A percentile compares a stretch with the other conserved stretches of the same genome.
phyloP scores from a whole-genome alignment of 2,329 filamentous ascomycete species.

The Penicillium hesseltinei region DNA sequence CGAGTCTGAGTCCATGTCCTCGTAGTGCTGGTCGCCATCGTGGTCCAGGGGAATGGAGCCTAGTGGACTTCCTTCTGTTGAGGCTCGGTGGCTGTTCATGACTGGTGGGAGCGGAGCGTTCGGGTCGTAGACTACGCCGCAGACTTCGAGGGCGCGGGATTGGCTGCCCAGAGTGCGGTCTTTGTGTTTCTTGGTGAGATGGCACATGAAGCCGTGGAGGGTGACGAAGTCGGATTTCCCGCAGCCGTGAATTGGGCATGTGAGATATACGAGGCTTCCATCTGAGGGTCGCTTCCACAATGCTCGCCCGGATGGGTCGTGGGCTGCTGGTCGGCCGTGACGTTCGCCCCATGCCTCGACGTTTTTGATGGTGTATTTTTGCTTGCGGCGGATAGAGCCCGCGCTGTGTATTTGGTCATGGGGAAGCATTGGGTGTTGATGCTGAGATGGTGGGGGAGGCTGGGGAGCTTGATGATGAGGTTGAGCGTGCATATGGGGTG shows the following conservation, averaged over 20 bases:
- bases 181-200: slow-evolving; percentile 44
- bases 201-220: slow-evolving; percentile 44
- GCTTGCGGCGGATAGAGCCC: slow-evolving; percentile 37
- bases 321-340: slow-evolving; percentile 42
- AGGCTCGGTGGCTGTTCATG: slow-evolving; percentile 31
- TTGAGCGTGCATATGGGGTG: slow-evolving; percentile 24
- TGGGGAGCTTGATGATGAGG: slow-evolving; percentile 18
- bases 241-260: slow-evolving; percentile 39
- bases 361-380: slow-evolving; percentile 45
- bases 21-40: slow-evolving; percentile 32
- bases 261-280: slow-evolving; percentile 39
- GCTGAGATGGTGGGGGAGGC: slow-evolving; percentile 10
- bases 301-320: slow-evolving; percentile 39
- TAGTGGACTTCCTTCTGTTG: slow-evolving; percentile 36
- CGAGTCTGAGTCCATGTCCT: slow-evolving; percentile 32
- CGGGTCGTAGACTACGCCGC: slow-evolving; percentile 40
- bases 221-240: slow-evolving; percentile 44
- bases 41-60: slow-evolving; percentile 30
- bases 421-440: slow-evolving; percentile 18
- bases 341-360: slow-evolving; percentile 44
- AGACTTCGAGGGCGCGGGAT: slow-evolving; percentile 41
- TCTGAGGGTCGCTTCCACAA: slow-evolving; percentile 44
- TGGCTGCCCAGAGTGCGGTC: slow-evolving; percentile 42
- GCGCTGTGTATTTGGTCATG: slow-evolving; percentile 29
- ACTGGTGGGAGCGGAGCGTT: slow-evolving; percentile 38